These are phyloP conservation scores for Halophytophthora batemanensis DNA, from an alignment of 352 stramenopile species.

Conservation along the genomic window DNA sequence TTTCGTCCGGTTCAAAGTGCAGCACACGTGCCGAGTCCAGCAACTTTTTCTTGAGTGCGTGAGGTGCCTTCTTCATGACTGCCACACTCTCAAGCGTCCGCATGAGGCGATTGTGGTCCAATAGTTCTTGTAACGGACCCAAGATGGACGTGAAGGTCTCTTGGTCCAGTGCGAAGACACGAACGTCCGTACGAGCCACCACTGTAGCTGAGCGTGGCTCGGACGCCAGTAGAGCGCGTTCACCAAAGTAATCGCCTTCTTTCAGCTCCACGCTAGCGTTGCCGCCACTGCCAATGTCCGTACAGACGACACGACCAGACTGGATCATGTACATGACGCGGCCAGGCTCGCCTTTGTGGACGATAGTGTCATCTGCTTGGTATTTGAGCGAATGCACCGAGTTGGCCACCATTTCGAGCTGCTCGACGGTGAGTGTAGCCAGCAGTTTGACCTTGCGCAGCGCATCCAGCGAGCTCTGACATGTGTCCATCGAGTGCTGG, in stretches of 20 bases:
- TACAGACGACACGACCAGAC: conserved; percentile 51
- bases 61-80: conserved; percentile 43
- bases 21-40: conserved; percentile 32
- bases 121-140: conserved; percentile 83
- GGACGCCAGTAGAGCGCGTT: conserved; percentile 84
- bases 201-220: conserved; percentile 89
- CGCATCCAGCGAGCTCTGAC: conserved; percentile 41
- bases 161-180: conserved; percentile 76
- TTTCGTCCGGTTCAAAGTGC: conserved; percentile 40
- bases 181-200: conserved; percentile 53
- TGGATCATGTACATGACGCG: conserved; percentile 85
- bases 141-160: conserved; percentile 91
- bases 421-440: conserved; percentile 35
- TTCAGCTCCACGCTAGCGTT: conserved; percentile 37
- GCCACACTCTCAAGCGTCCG: conserved; percentile 50
- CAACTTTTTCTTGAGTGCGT: conserved; percentile 41
- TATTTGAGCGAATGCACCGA: conserved; percentile 48
- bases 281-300: conserved; percentile 49
- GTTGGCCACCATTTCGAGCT: conserved; percentile 39
- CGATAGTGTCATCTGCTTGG: conserved; percentile 57
- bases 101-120: conserved; percentile 69
- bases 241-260: conserved; percentile 90
- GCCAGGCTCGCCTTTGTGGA: conserved; percentile 70
- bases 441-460: conserved; percentile 46
- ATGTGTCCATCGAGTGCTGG: conserved; percentile 38